phyloP scores from a whole-genome alignment of 495 filamentous ascomycete species.

The Penicillium robsamsonii region DNA sequence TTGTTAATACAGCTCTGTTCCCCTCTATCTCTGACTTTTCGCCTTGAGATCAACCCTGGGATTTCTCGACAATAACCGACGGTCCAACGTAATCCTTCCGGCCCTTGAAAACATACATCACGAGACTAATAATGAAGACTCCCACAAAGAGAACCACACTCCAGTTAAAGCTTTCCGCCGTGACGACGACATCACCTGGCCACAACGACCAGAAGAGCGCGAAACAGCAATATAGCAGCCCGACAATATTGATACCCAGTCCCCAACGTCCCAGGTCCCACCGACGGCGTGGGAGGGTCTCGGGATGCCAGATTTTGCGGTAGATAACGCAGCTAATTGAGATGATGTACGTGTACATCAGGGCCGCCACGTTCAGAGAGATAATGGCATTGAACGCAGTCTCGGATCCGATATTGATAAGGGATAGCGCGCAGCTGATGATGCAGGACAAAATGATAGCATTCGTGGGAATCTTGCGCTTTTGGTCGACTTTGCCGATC shows the following conservation, averaged over 20 bases:
- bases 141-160: no score
- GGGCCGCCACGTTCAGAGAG: constrained; percentile 28
- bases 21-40: no score
- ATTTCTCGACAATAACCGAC: no score
- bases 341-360: constrained; percentile 37
- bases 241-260: constrained; percentile 33
- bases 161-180: no score
- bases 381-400: constrained; percentile 44
- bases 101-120: no score
- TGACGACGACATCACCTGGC: no score
- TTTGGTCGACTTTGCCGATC: constrained; percentile 34
- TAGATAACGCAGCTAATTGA: constrained; percentile 39
- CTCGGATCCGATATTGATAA: constrained; percentile 39
- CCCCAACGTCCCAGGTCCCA: constrained; percentile 37
- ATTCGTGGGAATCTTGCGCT: constrained; percentile 47
- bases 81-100: no score
- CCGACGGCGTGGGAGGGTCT: constrained; percentile 34
- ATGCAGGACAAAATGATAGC: constrained; percentile 29
- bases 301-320: constrained; percentile 32
- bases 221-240: constrained; percentile 27
- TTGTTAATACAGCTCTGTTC: no score
- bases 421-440: constrained; percentile 20
- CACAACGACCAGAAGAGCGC: constrained; percentile 13
- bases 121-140: no score
- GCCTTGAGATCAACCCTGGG: no score